These are phyloP conservation scores for Cordyceps javanica DNA, from an alignment of 2,329 filamentous ascomycete species.

Conservation along the genomic window DNA sequence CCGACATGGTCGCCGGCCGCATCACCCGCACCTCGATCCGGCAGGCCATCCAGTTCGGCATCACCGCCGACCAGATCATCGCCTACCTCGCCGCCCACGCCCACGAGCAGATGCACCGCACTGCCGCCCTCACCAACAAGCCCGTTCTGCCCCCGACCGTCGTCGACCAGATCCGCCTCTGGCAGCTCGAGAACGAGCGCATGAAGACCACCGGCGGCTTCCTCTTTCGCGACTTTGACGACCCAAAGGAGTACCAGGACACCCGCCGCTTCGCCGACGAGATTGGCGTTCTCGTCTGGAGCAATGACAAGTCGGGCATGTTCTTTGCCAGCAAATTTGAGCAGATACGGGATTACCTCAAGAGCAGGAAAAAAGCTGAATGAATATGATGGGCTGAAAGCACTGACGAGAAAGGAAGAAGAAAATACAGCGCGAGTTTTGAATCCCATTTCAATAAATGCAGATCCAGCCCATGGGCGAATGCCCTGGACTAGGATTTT, in stretches of 20 bases:
- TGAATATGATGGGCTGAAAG: no score
- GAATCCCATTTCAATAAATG: no score
- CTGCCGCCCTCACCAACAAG: conserved; percentile 48
- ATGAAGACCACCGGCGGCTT: conserved; percentile 82
- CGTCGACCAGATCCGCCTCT: conserved; percentile 92
- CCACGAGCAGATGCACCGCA: conserved; percentile 84
- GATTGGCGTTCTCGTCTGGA: conserved; percentile 85
- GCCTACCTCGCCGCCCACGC: conserved; percentile 87
- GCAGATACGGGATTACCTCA: conserved; percentile 77
- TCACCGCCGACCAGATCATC: conserved; percentile 93
- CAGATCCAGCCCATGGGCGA: no score
- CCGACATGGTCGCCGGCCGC: conserved; percentile 84
- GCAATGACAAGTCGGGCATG: conserved; percentile 68
- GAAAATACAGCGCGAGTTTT: no score
- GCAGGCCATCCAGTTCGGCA: conserved; percentile 79
- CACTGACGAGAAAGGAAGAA: no score
- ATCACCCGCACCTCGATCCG: conserved; percentile 85
- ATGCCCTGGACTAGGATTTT: not conserved
- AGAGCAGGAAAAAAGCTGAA: conserved; percentile 51
- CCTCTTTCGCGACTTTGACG: conserved; percentile 82
- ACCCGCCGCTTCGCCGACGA: conserved; percentile 77
- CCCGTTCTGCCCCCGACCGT: conserved; percentile 90
- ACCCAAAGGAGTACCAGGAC: conserved; percentile 61
- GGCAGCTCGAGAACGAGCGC: conserved; percentile 95
- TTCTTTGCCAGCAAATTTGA: conserved; percentile 93